Evolutionary conservation across 163 green algal species (phyloP), one percentile per base, ranked within the genome.

Genomic region (Chloromonas sp.): DNA sequence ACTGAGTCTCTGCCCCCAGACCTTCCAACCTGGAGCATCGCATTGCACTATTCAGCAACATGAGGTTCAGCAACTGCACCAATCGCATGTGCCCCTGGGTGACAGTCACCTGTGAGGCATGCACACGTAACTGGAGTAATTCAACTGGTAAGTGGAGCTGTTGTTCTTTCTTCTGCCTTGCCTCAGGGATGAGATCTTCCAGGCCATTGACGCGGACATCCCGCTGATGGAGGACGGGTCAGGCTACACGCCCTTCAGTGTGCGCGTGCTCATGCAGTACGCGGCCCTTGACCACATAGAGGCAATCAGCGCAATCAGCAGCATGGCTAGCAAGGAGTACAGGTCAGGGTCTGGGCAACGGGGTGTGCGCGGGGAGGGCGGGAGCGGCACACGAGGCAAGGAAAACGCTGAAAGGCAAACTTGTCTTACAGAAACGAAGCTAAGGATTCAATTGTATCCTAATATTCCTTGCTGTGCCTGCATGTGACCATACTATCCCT

Each of bases 301-400:
- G 80, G 59, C 82, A 71, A 86, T 96, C n/a, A 84, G 90, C 84
- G 83, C 82, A 58, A 90, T 95, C 84, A 87, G 83, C 85, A 62
- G 86, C 85, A 84, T 84, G 70, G 81, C 94, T 2, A 92, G 82
- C 87, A 95, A 95, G 86, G 93, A 96, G 83, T 91, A 89, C 58
- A 84, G 79, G 79, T 83, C 13, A 60, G 79, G 60, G 71, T 8
- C 66, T 8, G 8, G 11, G 66, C 8, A 11, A 11, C 66, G 8
- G 66, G 8, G 11, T 8, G 66, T 8, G 66, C 66, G 11, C 66
- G 5, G 66, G 66, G 66, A 76, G 8, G 11, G 66, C 8, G 66
- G 66, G 8, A 76, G 66, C 66, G 66, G 66, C 66, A 8, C 5
- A 8, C 5, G 66, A 76, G 66, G 66, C 66, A 76, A 11, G 66